Conservation (phyloP, 352 stramenopile species). For the Phytophthora pluvialis region DNA sequence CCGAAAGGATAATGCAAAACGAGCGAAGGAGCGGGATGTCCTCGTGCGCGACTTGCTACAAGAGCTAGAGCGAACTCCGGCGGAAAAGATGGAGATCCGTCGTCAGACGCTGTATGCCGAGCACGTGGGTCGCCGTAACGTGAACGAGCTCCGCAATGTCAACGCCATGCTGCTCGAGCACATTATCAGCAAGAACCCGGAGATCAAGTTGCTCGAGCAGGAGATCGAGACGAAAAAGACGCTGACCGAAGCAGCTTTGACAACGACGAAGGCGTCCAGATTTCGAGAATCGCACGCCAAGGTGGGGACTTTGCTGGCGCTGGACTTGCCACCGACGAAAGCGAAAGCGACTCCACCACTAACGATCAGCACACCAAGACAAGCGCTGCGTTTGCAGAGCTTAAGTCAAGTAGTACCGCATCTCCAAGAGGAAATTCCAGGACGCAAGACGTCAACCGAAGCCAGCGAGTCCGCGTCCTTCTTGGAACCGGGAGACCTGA, state of each 20-base stretch:
- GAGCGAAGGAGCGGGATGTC: constrained; percentile 45
- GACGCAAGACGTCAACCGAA: constrained; percentile 29
- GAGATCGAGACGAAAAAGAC: constrained; percentile 20
- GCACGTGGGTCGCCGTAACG: constrained; percentile 55
- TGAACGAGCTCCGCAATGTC: constrained; percentile 52
- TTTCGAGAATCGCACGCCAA: constrained; percentile 18
- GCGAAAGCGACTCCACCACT: not conserved
- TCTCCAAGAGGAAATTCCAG: constrained; percentile 43
- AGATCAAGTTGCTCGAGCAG: constrained; percentile 52
- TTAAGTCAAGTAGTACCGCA: constrained; percentile 52
- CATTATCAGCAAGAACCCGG: constrained; percentile 67
- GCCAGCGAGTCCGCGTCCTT: constrained; percentile 35
- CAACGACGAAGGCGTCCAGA: constrained; percentile 5
- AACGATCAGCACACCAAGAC: constrained; percentile 9
- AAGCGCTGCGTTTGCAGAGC: constrained; percentile 50
- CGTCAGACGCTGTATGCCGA: constrained; percentile 54
- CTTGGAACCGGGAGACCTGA: constrained; percentile 48
- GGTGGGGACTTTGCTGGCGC: not conserved
- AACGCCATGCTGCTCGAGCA: constrained; percentile 70
- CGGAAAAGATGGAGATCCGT: constrained; percentile 46
- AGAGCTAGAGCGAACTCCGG: constrained; percentile 56
- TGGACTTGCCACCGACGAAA: constrained; percentile 13
- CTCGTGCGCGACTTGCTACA: constrained; percentile 48
- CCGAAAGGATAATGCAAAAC: constrained; percentile 57
- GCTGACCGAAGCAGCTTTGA: not conserved